Conservation (phyloP, 2,329 filamentous ascomycete genomes). For the Verticillium nubilum region DNA sequence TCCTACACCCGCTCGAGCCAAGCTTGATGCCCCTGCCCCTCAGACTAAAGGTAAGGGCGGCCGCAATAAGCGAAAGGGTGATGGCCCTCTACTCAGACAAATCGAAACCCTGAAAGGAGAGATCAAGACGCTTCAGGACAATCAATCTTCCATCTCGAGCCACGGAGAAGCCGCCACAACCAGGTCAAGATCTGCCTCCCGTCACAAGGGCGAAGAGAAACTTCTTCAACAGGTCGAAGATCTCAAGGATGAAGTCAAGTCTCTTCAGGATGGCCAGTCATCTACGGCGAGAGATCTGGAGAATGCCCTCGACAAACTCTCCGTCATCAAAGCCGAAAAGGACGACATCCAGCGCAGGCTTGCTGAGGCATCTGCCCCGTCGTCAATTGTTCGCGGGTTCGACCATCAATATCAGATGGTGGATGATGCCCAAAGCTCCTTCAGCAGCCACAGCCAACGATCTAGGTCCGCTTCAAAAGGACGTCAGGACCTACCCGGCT, state of each 20-base stretch:
- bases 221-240: constrained; percentile 8
- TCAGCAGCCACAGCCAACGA: constrained; percentile 6
- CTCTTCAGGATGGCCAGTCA: constrained; percentile 7
- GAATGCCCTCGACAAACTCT: constrained; percentile 7
- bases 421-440: constrained; percentile 6
- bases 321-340: constrained; percentile 7
- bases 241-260: constrained; percentile 9
- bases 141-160: constrained; percentile 1
- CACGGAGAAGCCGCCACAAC: not conserved
- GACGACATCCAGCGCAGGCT: constrained; percentile 4
- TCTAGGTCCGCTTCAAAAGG: constrained; percentile 4
- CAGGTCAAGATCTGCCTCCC: not conserved
- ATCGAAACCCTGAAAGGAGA: constrained; percentile 10
- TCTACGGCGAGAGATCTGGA: constrained; percentile 8
- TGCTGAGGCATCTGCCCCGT: not conserved
- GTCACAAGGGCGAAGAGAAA: constrained; percentile 7
- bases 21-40: not conserved
- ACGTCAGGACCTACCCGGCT: constrained; percentile 9
- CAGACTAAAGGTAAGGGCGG: not conserved
- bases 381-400: constrained; percentile 3
- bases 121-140: constrained; percentile 6
- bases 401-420: constrained; percentile 7
- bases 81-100: constrained; percentile 7
- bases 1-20: not conserved
- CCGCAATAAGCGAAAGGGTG: constrained; percentile 3